A percentile compares a stretch with the other conserved stretches of the same genome.
These are phyloP conservation scores for Aspergillus sp. DNA, from an alignment of 2,329 filamentous ascomycete genomes.

Conservation along the genomic window DNA sequence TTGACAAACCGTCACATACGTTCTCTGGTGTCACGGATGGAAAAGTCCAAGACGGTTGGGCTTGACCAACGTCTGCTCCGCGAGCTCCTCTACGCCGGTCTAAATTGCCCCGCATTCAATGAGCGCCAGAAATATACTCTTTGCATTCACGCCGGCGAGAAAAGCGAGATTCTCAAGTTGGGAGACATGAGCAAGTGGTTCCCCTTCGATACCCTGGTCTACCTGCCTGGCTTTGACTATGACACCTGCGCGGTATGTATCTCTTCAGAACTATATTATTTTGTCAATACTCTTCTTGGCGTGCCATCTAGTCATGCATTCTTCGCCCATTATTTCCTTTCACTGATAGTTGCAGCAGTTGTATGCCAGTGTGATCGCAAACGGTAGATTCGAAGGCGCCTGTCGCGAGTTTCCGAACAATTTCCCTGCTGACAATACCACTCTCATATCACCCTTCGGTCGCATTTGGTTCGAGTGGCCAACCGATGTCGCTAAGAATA, in stretches of 20 bases:
- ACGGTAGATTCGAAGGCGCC: slow-evolving; percentile 13
- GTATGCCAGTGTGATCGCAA: slow-evolving; percentile 28
- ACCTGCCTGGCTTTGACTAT: slow-evolving; percentile 24
- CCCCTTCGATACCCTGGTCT: slow-evolving; percentile 43
- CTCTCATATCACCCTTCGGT: slow-evolving; percentile 30
- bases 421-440: slow-evolving; percentile 19
- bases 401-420: slow-evolving; percentile 21
- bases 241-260: slow-evolving; percentile 31
- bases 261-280: not conserved
- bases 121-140: slow-evolving; percentile 46
- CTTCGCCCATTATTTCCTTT: too few relatives aligned
- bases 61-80: slow-evolving; percentile 41
- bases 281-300: not conserved
- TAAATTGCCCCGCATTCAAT: slow-evolving; percentile 47
- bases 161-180: slow-evolving; percentile 22
- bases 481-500: slow-evolving; percentile 14
- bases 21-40: slow-evolving; percentile 67
- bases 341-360: slow-evolving; percentile 21
- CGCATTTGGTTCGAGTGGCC: slow-evolving; percentile 33
- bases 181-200: slow-evolving; percentile 36
- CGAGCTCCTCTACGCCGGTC: slow-evolving; percentile 43
- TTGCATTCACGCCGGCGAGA: slow-evolving; percentile 29
- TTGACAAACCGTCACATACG: slow-evolving; percentile 59
- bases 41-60: slow-evolving; percentile 43
- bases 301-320: not conserved